Base-by-base conservation (phyloP, 148 eudicot genomes). In the Camellia lanceoleosa region DNA sequence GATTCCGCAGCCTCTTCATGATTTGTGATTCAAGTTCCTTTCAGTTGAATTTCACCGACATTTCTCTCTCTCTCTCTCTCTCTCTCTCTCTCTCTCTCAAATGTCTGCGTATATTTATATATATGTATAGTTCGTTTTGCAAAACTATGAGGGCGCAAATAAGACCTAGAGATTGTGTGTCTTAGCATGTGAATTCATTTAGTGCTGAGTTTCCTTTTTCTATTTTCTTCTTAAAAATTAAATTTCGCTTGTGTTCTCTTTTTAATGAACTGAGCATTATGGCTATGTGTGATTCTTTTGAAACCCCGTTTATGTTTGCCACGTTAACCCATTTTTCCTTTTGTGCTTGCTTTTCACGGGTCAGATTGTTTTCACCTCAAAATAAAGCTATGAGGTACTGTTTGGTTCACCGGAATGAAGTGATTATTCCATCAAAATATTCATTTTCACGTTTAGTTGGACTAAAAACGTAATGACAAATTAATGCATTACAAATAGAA, bases 131-230 rank as follows among this genome's bases (percentile, higher is more conserved):
- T 23, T 52, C 3, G 14, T 54, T 55, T 23, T 5, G 38, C 75
- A 54, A 20, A 47, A 19, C 41, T 47, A 19, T 16, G 23, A 5
- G 23, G 42, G 13, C 56, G 9, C 49, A 46, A 46, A 15, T 3
- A 14, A 43, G 5, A 5, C 20, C 4, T 30, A 30, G 38, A 30
- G 38, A 30, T 30, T 30, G 38, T 30, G 38, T 30, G 38, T 30
- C 13, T 12, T 12, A 72, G 44, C 43, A 7, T 30, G 30, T 77
- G 80, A 38, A 55, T 51, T 65, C 80, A 66, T 77, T 77, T 77
- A 65, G 30, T 66, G 72, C 13, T 38, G 7, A 65, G 13, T 16
- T 49, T 71, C 20, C 44, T 14, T 69, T 69, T 46, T 15, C 18
- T 20, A 30, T n/a, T 71, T 71, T n/a, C 16, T 65, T 9, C 41